Base-by-base conservation (phyloP, 2,329 filamentous ascomycete species). In the Cercospora sojina region DNA sequence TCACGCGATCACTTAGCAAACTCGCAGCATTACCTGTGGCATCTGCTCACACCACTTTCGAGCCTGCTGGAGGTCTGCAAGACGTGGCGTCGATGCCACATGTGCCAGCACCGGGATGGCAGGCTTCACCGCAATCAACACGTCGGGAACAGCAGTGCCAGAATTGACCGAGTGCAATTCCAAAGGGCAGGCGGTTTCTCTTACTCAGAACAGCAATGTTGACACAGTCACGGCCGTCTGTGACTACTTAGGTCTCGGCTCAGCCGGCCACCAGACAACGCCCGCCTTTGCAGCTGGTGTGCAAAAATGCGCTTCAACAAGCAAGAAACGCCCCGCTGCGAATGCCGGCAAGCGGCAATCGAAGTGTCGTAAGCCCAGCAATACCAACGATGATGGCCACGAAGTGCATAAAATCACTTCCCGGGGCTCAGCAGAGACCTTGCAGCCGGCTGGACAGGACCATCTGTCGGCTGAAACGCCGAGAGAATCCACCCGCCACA, bases 71-170 rank as follows among this genome's bases (percentile, higher is more conserved):
- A 49, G 20, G 16, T 41, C 35, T 7, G 35, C 20, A 5, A 16
- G 43, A 49, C 20, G 20, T 49, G 57, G 25, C 25, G 7, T 27
- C 27, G 25, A 27, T 16, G 27, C 51, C 16, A 20, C 25, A 13
- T 27, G 47, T 51, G 35, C 13, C 31, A 64, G 49, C 18, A 43
- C 49, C 55, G 32, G 13, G 29, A 69, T 57, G 56, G 58, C 53
- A 29, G 67, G 60, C 18, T 73, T 73, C 62, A 73, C 72, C 12
- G 53, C 72, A 38, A 73, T 72, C 64, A 72, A 72, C 47, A 31
- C 65, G 20, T 38, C 57, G 20, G 29, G n/a, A 29, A 31, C 51
- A 32, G 29, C 51, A 56, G 51, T 16, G 20, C 43, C 43, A 49
- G 20, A 49, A 23, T n/a, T 23, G 43, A 23, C 43, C n/a, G 43